These are phyloP conservation scores for Kazachstania martiniae DNA, from an alignment of 805 yeast genomes.

Conservation along the genomic window DNA sequence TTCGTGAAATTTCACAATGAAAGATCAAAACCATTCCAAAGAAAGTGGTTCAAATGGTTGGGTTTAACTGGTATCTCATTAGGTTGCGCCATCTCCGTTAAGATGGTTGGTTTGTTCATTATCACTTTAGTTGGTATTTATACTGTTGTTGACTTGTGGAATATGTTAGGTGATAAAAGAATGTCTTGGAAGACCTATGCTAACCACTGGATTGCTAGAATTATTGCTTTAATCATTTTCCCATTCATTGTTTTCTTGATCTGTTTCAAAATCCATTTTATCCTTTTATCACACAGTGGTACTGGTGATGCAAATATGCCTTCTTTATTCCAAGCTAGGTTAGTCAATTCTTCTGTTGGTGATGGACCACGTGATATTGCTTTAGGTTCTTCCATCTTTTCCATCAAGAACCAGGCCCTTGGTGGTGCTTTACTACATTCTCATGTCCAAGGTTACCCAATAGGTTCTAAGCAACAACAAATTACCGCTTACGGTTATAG, in stretches of 20 bases:
- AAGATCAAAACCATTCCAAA: slow-evolving; percentile 41
- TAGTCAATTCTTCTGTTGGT: slow-evolving; percentile 54
- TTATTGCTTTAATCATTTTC: slow-evolving; percentile 46
- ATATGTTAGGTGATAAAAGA: slow-evolving; percentile 57
- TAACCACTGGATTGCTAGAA: slow-evolving; percentile 58
- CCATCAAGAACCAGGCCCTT: slow-evolving; percentile 53
- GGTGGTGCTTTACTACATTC: slow-evolving; percentile 80
- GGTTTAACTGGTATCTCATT: slow-evolving; percentile 71
- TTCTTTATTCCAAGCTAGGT: slow-evolving; percentile 70
- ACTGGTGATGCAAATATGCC: slow-evolving; percentile 76
- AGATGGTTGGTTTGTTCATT: slow-evolving; percentile 93
- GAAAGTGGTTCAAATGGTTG: slow-evolving; percentile 94
- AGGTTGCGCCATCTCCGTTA: slow-evolving; percentile 87
- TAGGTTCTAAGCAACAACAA: slow-evolving; percentile 89
- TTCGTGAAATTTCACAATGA: slow-evolving; percentile 44
- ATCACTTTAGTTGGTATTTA: slow-evolving; percentile 83
- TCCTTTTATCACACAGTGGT: slow-evolving; percentile 65
- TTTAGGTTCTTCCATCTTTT: slow-evolving; percentile 42
- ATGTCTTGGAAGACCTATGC: slow-evolving; percentile 39
- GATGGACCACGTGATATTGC: slow-evolving; percentile 65
- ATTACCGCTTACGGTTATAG: slow-evolving; percentile 85
- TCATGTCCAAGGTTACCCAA: slow-evolving; percentile 80
- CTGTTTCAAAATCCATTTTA: slow-evolving; percentile 70
- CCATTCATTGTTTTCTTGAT: slow-evolving; percentile 55
- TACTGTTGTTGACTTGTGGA: slow-evolving; percentile 82